These are phyloP conservation scores for Ensete glaucum DNA, from an alignment of 176 grass and related monocot species.

Conservation along the genomic window DNA sequence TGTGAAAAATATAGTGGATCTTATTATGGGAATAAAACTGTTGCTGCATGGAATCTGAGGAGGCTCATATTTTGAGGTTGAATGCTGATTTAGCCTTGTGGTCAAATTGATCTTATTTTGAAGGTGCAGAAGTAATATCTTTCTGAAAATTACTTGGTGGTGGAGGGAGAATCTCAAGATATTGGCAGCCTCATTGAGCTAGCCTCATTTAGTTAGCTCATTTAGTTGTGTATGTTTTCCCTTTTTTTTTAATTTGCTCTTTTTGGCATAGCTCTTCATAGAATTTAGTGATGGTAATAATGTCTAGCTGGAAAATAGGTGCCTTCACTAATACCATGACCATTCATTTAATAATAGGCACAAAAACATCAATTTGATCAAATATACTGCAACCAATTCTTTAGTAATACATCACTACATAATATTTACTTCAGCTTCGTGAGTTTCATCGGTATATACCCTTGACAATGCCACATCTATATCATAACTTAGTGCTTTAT, in stretches of 20 bases:
- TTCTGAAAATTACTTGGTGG: neutral
- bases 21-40: no score
- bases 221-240: neutral
- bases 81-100: neutral
- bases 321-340: neutral
- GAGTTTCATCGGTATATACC: neutral
- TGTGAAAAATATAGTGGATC: no score
- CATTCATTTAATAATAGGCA: neutral
- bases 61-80: neutral
- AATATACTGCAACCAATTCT: neutral
- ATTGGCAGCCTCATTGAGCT: neutral
- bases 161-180: neutral
- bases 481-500: neutral
- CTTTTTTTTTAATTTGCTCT: neutral
- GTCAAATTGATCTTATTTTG: neutral
- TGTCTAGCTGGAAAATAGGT: neutral
- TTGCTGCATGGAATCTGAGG: neutral
- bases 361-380: neutral
- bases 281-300: no score
- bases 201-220: neutral
- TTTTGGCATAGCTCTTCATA: no score
- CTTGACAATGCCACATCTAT: neutral
- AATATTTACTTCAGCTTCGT: neutral
- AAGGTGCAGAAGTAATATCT: neutral
- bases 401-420: neutral